phyloP scores from a whole-genome alignment of 1,284 basidiomycete genomes.

The Ceratorhiza oryzae-sativae region DNA sequence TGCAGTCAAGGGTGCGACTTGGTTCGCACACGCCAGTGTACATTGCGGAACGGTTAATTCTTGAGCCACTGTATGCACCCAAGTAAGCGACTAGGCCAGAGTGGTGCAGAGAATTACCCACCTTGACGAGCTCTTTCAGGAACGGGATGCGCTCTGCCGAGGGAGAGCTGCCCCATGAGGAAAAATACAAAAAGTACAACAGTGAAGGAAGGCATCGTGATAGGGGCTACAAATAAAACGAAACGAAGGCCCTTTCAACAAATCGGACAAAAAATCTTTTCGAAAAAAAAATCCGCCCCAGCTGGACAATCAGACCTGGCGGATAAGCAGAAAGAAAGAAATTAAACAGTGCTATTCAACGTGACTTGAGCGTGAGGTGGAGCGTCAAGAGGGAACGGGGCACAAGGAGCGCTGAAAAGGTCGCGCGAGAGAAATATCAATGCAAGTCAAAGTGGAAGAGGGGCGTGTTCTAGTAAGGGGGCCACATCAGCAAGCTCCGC shows the following conservation, averaged over 20 bases:
- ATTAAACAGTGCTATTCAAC: background rate
- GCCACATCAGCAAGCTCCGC: background rate
- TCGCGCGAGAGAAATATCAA: background rate
- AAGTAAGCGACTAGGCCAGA: background rate
- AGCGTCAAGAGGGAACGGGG: background rate
- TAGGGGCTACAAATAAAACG: background rate
- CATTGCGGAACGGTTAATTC: conserved; percentile 1
- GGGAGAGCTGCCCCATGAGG: background rate
- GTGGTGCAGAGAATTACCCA: background rate
- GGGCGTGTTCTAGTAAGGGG: conserved; percentile 2
- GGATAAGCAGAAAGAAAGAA: background rate
- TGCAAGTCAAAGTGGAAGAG: background rate
- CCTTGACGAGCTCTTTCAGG: conserved; percentile 1
- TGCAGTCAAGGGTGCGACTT: background rate
- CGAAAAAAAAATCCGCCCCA: conserved; percentile 12
- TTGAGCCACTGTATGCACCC: background rate
- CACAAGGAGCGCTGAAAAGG: too few relatives aligned
- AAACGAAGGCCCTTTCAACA: background rate
- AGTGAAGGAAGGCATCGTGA: background rate
- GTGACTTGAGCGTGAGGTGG: background rate
- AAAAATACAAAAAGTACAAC: background rate
- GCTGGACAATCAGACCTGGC: conserved; percentile 14
- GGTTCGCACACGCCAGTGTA: background rate
- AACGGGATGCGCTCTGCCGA: background rate
- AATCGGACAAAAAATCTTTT: background rate